phyloP scores from a whole-genome alignment of 2,329 filamentous ascomycete genomes.

The Colletotrichum sp. region DNA sequence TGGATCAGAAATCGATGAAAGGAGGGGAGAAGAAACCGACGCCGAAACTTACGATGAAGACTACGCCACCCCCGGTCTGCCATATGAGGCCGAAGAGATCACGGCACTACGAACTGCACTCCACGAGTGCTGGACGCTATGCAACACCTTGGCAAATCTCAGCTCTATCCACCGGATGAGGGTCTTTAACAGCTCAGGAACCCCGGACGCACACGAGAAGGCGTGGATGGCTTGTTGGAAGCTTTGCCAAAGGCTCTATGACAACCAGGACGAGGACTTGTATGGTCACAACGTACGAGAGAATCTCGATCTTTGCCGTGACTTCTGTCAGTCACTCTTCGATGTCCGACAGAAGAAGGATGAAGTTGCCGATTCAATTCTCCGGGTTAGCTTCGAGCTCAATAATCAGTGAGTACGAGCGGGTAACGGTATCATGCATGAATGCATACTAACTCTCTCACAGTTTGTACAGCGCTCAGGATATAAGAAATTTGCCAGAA shows the following conservation, averaged over 20 bases:
- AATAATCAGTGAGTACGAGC: conserved; percentile 76
- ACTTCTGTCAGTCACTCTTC: conserved; percentile 91
- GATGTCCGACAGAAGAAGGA: conserved; percentile 81
- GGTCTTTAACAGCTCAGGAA: conserved; percentile 77
- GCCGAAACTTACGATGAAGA: conserved; percentile 60
- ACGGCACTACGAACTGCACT: conserved; percentile 76
- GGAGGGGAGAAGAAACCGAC: conserved; percentile 57
- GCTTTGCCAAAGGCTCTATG: conserved; percentile 87
- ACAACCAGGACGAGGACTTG: conserved; percentile 75
- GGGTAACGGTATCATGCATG: not conserved
- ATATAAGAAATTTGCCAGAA: conserved; percentile 77
- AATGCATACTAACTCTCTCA: not conserved
- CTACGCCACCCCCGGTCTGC: conserved; percentile 45
- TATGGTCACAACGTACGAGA: conserved; percentile 70
- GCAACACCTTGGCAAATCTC: conserved; percentile 85
- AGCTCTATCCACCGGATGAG: conserved; percentile 84
- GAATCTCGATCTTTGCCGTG: conserved; percentile 85
- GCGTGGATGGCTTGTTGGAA: conserved; percentile 96
- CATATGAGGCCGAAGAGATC: conserved; percentile 63
- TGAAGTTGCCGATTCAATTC: conserved; percentile 81
- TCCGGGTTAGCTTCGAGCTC: conserved; percentile 91
- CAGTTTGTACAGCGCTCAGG: conserved; percentile 87
- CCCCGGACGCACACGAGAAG: conserved; percentile 79
- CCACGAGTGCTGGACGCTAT: conserved; percentile 91
- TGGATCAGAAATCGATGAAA: conserved; percentile 58